phyloP scores from a whole-genome alignment of 208 protist genomes.

The Trichomonas vaginalis region DNA sequence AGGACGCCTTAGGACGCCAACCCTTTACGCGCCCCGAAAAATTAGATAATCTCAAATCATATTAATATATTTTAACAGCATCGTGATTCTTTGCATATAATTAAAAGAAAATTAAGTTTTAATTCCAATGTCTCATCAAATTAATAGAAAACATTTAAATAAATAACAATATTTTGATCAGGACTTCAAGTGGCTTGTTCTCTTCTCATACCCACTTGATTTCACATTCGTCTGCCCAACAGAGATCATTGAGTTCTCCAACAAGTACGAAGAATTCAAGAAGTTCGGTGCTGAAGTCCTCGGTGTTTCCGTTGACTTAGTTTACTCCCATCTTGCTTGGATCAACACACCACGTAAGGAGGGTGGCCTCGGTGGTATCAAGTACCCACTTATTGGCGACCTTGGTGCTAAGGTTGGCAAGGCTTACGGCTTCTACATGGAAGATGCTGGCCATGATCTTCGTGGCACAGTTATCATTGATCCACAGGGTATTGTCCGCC shows the following conservation, averaged over 20 bases:
- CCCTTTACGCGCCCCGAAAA: too few species aligned
- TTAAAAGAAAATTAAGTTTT: too few species aligned
- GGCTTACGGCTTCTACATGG: conserved; percentile 65
- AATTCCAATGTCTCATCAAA: too few species aligned
- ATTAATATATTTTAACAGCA: too few species aligned
- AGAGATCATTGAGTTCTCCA: neutral
- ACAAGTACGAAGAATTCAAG: neutral
- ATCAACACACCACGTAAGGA: conserved; percentile 69
- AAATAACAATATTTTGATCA: too few species aligned
- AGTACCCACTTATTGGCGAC: conserved; percentile 81
- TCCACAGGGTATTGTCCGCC: neutral
- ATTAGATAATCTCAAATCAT: too few species aligned
- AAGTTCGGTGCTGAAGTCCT: neutral
- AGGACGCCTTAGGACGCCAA: too few species aligned
- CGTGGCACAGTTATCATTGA: conserved; percentile 16
- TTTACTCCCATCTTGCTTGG: conserved; percentile 81
- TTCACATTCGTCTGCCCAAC: conserved; percentile 20
- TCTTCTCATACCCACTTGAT: conserved; percentile 3
- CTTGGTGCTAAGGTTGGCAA: conserved; percentile 64
- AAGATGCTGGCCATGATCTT: conserved; percentile 40
- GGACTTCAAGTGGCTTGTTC: neutral
- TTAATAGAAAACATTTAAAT: too few species aligned
- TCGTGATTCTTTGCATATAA: too few species aligned
- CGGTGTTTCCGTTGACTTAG: neutral
- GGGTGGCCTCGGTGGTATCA: conserved; percentile 78